These are phyloP conservation scores for Teunomyces funiuensis DNA, from an alignment of 805 yeast genomes.

Conservation along the genomic window DNA sequence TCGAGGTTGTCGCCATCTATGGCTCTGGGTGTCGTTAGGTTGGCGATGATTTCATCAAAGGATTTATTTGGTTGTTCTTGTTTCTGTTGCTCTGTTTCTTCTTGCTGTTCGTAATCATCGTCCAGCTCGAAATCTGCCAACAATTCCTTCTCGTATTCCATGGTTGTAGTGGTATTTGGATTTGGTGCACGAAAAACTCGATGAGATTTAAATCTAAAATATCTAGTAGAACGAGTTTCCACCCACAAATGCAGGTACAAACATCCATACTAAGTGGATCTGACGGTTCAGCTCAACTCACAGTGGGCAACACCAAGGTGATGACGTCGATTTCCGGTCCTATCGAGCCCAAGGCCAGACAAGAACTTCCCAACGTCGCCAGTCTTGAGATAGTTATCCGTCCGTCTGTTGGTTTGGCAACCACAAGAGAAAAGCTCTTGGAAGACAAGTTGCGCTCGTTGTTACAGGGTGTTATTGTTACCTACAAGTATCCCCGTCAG, in stretches of 20 bases:
- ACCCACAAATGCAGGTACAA: conserved; percentile 18
- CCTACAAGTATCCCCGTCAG: conserved; percentile 75
- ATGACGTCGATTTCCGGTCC: conserved; percentile 89
- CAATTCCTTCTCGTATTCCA: conserved; percentile 42
- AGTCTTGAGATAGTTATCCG: conserved; percentile 75
- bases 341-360: conserved; percentile 76
- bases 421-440: conserved; percentile 71
- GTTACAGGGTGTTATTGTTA: conserved; percentile 57
- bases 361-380: conserved; percentile 78
- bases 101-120: conserved; percentile 13
- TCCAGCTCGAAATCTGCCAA: conserved; percentile 42
- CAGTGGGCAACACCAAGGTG: conserved; percentile 53
- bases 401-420: conserved; percentile 75
- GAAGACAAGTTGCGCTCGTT: conserved; percentile 70
- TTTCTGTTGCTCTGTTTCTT: conserved; percentile 8
- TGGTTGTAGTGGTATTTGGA: not conserved
- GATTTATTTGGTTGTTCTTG: not conserved
- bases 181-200: conserved; percentile 5
- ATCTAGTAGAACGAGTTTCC: not conserved
- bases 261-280: conserved; percentile 51
- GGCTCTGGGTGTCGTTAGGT: not conserved
- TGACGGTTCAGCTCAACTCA: conserved; percentile 76
- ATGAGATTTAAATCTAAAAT: conserved; percentile 1
- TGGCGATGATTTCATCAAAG: not conserved
- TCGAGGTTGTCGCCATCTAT: conserved; percentile 17